phyloP scores from a whole-genome alignment of 2,329 filamentous ascomycete genomes.

The Diaporthe destruens region DNA sequence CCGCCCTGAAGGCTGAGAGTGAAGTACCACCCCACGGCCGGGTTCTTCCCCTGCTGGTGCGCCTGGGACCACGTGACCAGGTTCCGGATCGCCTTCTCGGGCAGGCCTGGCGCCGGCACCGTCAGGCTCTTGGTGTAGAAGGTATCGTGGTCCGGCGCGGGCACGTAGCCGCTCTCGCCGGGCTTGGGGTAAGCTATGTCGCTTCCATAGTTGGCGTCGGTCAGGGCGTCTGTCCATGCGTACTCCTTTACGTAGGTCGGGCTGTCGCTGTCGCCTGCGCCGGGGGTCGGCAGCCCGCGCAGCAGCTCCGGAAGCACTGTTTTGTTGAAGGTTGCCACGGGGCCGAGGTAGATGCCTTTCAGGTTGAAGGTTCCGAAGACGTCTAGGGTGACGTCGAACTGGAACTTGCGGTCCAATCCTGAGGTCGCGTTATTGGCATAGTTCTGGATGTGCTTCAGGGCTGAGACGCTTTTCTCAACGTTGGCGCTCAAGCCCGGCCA shows the following conservation, averaged over 20 bases:
- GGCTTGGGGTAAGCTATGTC: slow-evolving; percentile 22
- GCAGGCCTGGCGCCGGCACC: slow-evolving; percentile 45
- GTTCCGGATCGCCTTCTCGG: slow-evolving; percentile 41
- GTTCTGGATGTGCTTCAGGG: slow-evolving; percentile 47
- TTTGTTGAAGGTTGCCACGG: slow-evolving; percentile 44
- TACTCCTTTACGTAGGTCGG: slow-evolving; percentile 42
- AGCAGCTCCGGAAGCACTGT: slow-evolving; percentile 48
- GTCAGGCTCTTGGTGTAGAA: slow-evolving; percentile 55
- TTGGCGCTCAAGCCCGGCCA: slow-evolving; percentile 41
- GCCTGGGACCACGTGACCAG: slow-evolving; percentile 46
- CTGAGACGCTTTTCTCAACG: slow-evolving; percentile 42
- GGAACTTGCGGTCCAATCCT: slow-evolving; percentile 48
- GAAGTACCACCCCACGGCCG: slow-evolving; percentile 47
- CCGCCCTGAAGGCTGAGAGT: slow-evolving; percentile 51
- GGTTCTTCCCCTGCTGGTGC: slow-evolving; percentile 13
- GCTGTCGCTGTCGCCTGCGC: slow-evolving; percentile 46
- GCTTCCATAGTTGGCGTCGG: slow-evolving; percentile 32
- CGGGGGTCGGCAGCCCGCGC: slow-evolving; percentile 42
- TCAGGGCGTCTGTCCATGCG: slow-evolving; percentile 24
- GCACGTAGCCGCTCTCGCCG: background rate
- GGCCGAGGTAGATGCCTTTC: slow-evolving; percentile 52
- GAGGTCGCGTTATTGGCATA: slow-evolving; percentile 50
- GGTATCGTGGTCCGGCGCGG: slow-evolving; percentile 43
- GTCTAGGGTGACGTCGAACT: slow-evolving; percentile 47
- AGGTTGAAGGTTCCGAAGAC: slow-evolving; percentile 46